A percentile compares a stretch with the other conserved stretches of the same genome.
Conservation (phyloP, 345 rosid genomes). For the Arabidopsis suecica region DNA sequence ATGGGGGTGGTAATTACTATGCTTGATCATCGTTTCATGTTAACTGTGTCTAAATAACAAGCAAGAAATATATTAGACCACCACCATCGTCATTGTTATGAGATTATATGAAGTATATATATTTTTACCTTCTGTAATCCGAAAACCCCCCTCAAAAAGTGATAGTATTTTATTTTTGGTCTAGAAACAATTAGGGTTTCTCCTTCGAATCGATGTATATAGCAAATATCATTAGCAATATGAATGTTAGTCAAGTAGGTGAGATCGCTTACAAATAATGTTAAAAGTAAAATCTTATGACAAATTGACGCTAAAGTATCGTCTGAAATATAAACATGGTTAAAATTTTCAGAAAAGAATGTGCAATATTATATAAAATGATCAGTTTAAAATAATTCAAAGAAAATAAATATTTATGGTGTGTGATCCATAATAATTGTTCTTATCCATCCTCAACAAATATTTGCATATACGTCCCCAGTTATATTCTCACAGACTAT, state of each 20-base stretch:
- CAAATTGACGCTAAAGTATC: background rate
- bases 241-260: background rate
- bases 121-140: background rate
- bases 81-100: constrained; percentile 25
- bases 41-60: constrained; percentile 27
- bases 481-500: background rate
- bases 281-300: background rate
- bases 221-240: background rate
- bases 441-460: constrained; percentile 15
- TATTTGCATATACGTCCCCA: background rate
- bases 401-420: background rate
- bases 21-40: constrained; percentile 22
- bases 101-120: background rate
- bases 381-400: background rate
- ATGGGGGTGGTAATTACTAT: constrained; percentile 26
- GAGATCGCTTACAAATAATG: background rate
- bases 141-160: background rate
- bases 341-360: background rate
- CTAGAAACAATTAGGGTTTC: constrained; percentile 3
- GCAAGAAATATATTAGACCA: background rate
- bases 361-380: constrained; percentile 2
- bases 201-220: background rate
- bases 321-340: background rate
- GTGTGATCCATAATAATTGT: constrained; percentile 20
- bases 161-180: background rate